Evolutionary conservation across 371 early-diverging fungal species (phyloP), one percentile per base, ranked within the genome.

Genomic region (Rhizopus microsporus): DNA sequence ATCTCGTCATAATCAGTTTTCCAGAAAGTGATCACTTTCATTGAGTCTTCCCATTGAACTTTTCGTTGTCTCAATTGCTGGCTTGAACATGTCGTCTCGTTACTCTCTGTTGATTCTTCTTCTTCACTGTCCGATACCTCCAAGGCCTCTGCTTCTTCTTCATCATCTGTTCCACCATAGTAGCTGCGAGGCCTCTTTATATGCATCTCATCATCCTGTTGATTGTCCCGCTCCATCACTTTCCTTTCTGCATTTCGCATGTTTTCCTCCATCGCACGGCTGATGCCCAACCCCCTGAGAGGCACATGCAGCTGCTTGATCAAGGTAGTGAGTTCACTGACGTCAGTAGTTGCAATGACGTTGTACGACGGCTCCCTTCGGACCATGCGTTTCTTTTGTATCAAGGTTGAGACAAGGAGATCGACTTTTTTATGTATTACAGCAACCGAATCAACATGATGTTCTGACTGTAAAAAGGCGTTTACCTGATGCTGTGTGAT

Each of bases 231-330:
- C 15, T 30, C 10, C 55, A 43, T 43, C 13, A 32, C 38, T 23
- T 37, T 51, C 9, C 39, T 44, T 16, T 62, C 68, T 30, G 69
- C 68, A 34, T 74, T 64, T 7, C 70, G 67, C 75, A 78, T 73
- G 48, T 78, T 78, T 7, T 65, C 60, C 44, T 75, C 75, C 72
- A 78, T 78, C 1, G 72, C 67, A 23, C 72, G 57, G 37, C 71
- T 68, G 2, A 75, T 30, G 4, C 59, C 65, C 7, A 78, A 48
- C 1, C 78, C 78, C 38, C 73, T 74, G 5, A 78, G 35, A 0
- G 78, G 74, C 0, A 74, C 59, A 5, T 65, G 50, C 44, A 78
- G 43, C 33, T 63, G 64, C 29, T 78, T 78, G 7, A 74, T 45
- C 3, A 73, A 33, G 10, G 71, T 62, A 8, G 75, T 78, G 34